phyloP scores from a whole-genome alignment of 176 grass and related monocot species.

The Rhynchospora tenuis region DNA sequence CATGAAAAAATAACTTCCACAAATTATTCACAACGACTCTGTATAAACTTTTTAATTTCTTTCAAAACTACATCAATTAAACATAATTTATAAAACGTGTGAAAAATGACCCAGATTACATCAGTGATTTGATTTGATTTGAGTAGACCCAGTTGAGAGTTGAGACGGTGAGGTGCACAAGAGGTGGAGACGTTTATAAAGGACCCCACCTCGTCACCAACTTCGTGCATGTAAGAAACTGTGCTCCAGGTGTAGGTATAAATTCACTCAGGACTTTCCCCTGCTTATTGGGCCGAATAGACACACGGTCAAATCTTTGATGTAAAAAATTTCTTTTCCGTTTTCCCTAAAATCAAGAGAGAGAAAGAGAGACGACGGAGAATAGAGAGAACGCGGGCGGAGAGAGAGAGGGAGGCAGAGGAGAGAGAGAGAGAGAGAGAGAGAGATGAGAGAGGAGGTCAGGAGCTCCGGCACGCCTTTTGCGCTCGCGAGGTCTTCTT shows the following conservation, averaged over 20 bases:
- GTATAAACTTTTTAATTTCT: no score
- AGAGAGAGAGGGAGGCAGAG: neutral
- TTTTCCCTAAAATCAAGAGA: slow-evolving; percentile 23
- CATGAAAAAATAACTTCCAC: no score
- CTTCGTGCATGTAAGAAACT: neutral
- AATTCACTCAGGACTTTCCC: neutral
- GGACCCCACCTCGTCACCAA: no score
- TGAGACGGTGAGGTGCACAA: no score
- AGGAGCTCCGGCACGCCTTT: slow-evolving; percentile 65
- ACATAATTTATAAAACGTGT: no score
- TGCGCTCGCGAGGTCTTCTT: slow-evolving; percentile 56
- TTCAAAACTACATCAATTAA: no score
- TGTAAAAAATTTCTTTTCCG: neutral
- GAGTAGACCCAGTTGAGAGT: no score
- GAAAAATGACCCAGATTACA: no score
- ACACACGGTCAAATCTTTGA: neutral
- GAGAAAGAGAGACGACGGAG: slow-evolving; percentile 14
- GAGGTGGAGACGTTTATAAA: no score
- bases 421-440: slow-evolving; percentile 18
- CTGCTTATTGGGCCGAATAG: neutral
- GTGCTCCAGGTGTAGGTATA: neutral
- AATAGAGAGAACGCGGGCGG: slow-evolving; percentile 17
- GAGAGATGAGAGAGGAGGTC: slow-evolving; percentile 79
- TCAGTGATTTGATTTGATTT: no score
- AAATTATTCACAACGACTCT: no score